Evolutionary conservation across 495 filamentous ascomycete genomes (phyloP), one percentile per base, ranked within the genome.

Genomic region (Rusavskia elegans): DNA sequence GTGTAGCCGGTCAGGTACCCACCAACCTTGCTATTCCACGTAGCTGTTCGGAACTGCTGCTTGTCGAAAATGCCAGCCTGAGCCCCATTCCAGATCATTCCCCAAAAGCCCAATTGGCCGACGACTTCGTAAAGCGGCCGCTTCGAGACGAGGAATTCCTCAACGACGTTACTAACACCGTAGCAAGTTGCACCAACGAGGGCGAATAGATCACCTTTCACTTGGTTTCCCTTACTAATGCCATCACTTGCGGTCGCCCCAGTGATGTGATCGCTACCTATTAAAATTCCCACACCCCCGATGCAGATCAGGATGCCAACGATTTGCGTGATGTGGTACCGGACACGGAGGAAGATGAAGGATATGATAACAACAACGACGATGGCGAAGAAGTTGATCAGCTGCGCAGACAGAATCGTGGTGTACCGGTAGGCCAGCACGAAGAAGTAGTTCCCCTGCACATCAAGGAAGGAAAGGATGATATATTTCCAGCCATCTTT

Each of bases 321-420:
- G 51, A 95, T 77, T 68, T 97, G 93, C 23, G 83, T 74, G 58
- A 74, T 66, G 65, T 87, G 85, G 71, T 98, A 98, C 50, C 92
- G 86, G 23, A 98, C 92, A 36, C 71, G 71, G 23, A 98, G 77
- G 62, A 95, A 72, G 42, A 81, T 45, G 67, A 89, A 85, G 9
- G 89, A 95, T 59, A 96, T 66, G 54, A 83, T 63, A 25, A 97
- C 88, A 27, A 98, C 92, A 52, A 92, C 80, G 19, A 90, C 86
- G 55, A 98, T 98, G 57, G 89, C 83, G 90, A 92, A 98, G 76
- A 98, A 97, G 74, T 95, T 95, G 68, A 98, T 89, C 32, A 98
- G 75, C 69, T 96, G 89, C 9, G 86, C 89, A 49, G 85, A 92
- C 9, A 61, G 36, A 48, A 61, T 61, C 1, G 51, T 46, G 14